Percentiles rank a stretch among this genome's conserved stretches.
Conservation (phyloP, 768 basidiomycete genomes). For the Cystofilobasidium ferigula region DNA sequence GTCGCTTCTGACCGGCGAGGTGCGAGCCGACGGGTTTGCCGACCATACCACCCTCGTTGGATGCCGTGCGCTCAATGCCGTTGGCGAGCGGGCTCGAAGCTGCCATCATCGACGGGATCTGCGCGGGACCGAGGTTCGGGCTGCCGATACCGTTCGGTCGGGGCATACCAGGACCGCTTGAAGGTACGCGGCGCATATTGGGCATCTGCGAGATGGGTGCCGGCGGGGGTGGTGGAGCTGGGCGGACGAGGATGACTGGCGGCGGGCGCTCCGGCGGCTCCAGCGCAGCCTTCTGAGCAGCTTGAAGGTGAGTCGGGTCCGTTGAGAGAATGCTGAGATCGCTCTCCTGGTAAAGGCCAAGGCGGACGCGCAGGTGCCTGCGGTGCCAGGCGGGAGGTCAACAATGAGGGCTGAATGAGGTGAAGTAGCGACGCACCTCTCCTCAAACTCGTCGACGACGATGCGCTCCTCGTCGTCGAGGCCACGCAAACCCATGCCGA, state of each 20-base stretch:
- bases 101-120: conserved; percentile 11
- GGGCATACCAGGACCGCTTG: conserved; percentile 13
- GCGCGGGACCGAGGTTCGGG: background rate
- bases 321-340: conserved; percentile 16
- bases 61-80: background rate
- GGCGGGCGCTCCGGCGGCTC: conserved; percentile 24
- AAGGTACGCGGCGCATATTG: conserved; percentile 10
- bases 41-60: background rate
- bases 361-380: conserved; percentile 20
- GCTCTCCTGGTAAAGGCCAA: conserved; percentile 7
- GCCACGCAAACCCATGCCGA: conserved; percentile 38
- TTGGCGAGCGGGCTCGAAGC: conserved; percentile 5
- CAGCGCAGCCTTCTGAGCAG: conserved; percentile 19
- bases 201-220: conserved; percentile 5
- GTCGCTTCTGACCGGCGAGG: background rate
- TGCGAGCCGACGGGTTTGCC: background rate
- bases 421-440: conserved; percentile 20
- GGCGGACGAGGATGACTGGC: conserved; percentile 24
- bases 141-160: conserved; percentile 14
- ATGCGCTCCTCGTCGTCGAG: conserved; percentile 35
- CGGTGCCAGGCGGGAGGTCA: no score
- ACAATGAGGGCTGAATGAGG: background rate
- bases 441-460: conserved; percentile 40
- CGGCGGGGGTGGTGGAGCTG: conserved; percentile 7
- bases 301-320: conserved; percentile 14